These are phyloP conservation scores for Hysterium pulicare DNA, from an alignment of 2,329 filamentous ascomycete species.

Conservation along the genomic window DNA sequence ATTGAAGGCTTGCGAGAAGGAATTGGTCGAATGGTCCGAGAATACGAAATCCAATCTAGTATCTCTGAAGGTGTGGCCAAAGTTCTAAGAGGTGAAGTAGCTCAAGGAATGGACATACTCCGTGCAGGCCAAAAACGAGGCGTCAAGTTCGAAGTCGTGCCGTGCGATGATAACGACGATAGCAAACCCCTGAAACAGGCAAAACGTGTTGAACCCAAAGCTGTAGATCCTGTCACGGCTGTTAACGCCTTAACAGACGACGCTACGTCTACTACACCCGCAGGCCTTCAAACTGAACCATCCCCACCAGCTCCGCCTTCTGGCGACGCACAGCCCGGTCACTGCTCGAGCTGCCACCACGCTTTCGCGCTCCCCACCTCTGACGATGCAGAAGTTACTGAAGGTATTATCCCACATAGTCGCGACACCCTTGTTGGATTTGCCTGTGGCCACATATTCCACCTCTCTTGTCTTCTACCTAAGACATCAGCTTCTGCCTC, in stretches of 20 bases:
- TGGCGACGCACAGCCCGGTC: conserved; percentile 29
- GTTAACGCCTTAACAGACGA: conserved; percentile 22
- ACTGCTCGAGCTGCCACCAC: conserved; percentile 31
- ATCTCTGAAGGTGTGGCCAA: conserved; percentile 87
- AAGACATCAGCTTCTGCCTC: conserved; percentile 41
- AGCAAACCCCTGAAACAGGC: conserved; percentile 11
- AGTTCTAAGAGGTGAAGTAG: conserved; percentile 84
- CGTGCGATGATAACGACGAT: conserved; percentile 35
- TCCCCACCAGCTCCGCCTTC: conserved; percentile 14
- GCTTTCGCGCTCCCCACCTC: conserved; percentile 30
- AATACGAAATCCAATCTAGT: conserved; percentile 91
- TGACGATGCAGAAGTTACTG: conserved; percentile 22
- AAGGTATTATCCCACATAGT: conserved; percentile 23
- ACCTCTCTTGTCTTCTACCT: conserved; percentile 66
- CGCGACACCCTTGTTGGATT: conserved; percentile 73
- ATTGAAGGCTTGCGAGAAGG: conserved; percentile 88
- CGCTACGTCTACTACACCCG: conserved; percentile 17
- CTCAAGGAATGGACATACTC: conserved; percentile 74
- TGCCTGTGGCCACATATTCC: conserved; percentile 78
- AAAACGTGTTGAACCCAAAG: conserved; percentile 26
- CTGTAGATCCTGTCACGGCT: conserved; percentile 20
- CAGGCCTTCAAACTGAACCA: conserved; percentile 22
- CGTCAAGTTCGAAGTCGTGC: conserved; percentile 79
- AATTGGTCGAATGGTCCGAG: conserved; percentile 84
- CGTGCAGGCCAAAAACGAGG: conserved; percentile 76